Conservation (phyloP, 2,329 filamentous ascomycete species). For the Phoma sp. region DNA sequence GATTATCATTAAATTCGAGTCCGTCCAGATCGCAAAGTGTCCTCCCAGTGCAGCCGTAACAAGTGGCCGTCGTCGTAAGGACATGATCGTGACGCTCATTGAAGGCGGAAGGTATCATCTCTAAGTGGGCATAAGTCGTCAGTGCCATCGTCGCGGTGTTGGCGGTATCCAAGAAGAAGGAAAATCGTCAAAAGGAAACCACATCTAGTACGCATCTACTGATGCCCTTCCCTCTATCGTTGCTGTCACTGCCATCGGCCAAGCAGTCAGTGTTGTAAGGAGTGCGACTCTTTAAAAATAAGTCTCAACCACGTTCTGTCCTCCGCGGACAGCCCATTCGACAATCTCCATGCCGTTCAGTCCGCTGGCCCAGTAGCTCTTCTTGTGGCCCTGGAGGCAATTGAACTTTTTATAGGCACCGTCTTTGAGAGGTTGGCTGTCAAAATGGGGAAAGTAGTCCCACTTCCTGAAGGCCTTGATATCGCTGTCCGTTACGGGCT, state of each 20-base stretch:
- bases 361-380: slow-evolving; percentile 46
- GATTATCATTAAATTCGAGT: slow-evolving; percentile 24
- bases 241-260: too few relatives aligned
- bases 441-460: slow-evolving; percentile 50
- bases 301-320: slow-evolving; percentile 43
- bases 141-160: slow-evolving; percentile 14
- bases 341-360: slow-evolving; percentile 48
- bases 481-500: slow-evolving; percentile 29
- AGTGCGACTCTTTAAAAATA: slow-evolving; percentile 32
- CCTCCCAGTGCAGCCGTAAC: slow-evolving; percentile 9
- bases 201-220: background rate
- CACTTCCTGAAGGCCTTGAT: slow-evolving; percentile 46
- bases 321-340: slow-evolving; percentile 45
- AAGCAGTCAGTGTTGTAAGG: too few relatives aligned
- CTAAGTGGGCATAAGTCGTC: slow-evolving; percentile 23
- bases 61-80: slow-evolving; percentile 24
- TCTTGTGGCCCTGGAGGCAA: slow-evolving; percentile 44
- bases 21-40: slow-evolving; percentile 7
- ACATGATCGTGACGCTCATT: slow-evolving; percentile 36
- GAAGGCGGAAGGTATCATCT: slow-evolving; percentile 36
- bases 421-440: slow-evolving; percentile 30
- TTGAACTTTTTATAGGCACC: slow-evolving; percentile 43
- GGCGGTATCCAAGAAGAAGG: slow-evolving; percentile 3
- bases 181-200: slow-evolving; percentile 16
- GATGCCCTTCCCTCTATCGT: background rate